These are phyloP conservation scores for Jaapia argillacea DNA, from an alignment of 768 basidiomycete species.

Conservation along the genomic window DNA sequence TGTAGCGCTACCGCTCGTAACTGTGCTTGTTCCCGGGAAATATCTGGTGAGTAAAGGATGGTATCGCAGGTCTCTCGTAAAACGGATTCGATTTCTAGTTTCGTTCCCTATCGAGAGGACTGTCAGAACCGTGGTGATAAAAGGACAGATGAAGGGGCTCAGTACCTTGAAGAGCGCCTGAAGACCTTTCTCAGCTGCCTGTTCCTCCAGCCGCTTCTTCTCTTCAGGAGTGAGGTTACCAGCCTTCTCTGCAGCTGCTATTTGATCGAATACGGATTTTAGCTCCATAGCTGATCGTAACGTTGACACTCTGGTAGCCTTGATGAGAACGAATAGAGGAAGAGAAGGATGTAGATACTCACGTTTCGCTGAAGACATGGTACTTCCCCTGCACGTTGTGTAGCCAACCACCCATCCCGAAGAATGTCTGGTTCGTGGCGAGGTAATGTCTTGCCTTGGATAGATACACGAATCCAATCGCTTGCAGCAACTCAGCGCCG, in stretches of 20 bases:
- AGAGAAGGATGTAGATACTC: slow-evolving; percentile 19
- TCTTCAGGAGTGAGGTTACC: slow-evolving; percentile 74
- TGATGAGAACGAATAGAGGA: neutral
- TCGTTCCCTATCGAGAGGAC: slow-evolving; percentile 52
- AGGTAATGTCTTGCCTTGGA: slow-evolving; percentile 79
- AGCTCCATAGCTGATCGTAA: slow-evolving; percentile 81
- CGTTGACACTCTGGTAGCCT: slow-evolving; percentile 58
- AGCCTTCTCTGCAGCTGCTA: slow-evolving; percentile 81
- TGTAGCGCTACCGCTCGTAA: slow-evolving; percentile 76
- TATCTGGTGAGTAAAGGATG: slow-evolving; percentile 48
- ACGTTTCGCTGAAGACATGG: slow-evolving; percentile 92
- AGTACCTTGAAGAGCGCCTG: slow-evolving; percentile 83
- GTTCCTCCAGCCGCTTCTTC: slow-evolving; percentile 76
- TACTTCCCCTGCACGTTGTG: slow-evolving; percentile 91
- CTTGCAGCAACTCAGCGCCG: slow-evolving; percentile 76
- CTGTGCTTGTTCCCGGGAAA: slow-evolving; percentile 47
- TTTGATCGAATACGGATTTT: slow-evolving; percentile 85
- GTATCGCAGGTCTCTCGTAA: slow-evolving; percentile 84
- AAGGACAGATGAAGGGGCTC: neutral
- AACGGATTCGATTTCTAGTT: slow-evolving; percentile 85
- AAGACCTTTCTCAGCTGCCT: slow-evolving; percentile 87
- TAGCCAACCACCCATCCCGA: slow-evolving; percentile 88
- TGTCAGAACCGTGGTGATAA: neutral
- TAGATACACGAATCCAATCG: slow-evolving; percentile 78
- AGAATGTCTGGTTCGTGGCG: slow-evolving; percentile 55